phyloP scores from a whole-genome alignment of 768 basidiomycete genomes.

The Clitopilus hobsonii region DNA sequence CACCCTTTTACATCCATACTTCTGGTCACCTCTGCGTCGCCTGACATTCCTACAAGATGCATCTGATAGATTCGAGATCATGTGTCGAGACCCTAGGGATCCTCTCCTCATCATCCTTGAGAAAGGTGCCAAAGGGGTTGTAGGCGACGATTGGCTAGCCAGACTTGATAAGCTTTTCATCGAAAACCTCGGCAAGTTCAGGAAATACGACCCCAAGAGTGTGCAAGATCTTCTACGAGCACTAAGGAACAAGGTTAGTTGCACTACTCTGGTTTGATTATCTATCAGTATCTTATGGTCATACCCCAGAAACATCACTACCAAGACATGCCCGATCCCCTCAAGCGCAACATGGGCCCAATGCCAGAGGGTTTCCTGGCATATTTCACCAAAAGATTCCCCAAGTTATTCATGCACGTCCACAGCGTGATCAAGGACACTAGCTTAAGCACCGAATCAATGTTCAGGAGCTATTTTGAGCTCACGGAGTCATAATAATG shows the following conservation, averaged over 20 bases:
- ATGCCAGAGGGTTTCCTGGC: conserved; percentile 90
- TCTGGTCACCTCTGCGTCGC: conserved; percentile 87
- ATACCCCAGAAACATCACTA: conserved; percentile 89
- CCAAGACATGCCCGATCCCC: conserved; percentile 91
- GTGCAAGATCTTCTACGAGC: conserved; percentile 92
- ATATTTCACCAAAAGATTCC: conserved; percentile 95
- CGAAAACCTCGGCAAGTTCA: conserved; percentile 93
- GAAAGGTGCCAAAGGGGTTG: conserved; percentile 58
- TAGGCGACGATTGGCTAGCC: conserved; percentile 88
- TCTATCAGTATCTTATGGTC: background rate
- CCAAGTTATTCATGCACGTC: conserved; percentile 87
- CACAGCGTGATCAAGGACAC: conserved; percentile 75
- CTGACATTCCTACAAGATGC: conserved; percentile 96
- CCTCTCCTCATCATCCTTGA: conserved; percentile 73
- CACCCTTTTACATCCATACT: conserved; percentile 92
- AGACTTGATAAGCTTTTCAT: conserved; percentile 86
- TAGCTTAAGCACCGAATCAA: conserved; percentile 73
- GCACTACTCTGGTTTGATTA: background rate
- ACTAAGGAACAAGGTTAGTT: conserved; percentile 85
- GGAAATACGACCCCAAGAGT: conserved; percentile 91
- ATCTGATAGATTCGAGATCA: conserved; percentile 96
- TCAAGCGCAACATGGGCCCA: conserved; percentile 81
- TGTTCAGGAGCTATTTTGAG: conserved; percentile 90
- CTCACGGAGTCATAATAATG: conserved; percentile 24
- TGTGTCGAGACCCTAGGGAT: conserved; percentile 90